phyloP scores from a whole-genome alignment of 2,329 filamentous ascomycete genomes.

The Gaeumannomyces tritici region DNA sequence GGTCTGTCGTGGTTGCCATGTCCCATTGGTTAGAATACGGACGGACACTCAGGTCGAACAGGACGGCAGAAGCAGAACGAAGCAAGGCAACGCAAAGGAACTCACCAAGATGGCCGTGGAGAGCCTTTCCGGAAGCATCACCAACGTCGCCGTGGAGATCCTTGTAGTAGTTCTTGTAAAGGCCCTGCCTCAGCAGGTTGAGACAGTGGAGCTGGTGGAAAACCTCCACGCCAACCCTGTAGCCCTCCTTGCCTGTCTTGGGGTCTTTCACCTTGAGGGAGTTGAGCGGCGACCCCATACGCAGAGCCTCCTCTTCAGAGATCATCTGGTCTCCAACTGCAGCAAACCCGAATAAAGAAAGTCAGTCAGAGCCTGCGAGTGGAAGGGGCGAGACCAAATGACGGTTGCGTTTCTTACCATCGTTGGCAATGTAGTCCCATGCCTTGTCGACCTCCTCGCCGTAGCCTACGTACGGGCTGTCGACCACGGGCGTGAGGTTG shows the following conservation, averaged over 20 bases:
- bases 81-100: not conserved
- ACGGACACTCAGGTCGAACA: not conserved
- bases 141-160: not conserved
- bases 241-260: slow-evolving; percentile 45
- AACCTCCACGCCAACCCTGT: slow-evolving; percentile 36
- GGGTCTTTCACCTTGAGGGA: slow-evolving; percentile 47
- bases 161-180: slow-evolving; percentile 11
- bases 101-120: slow-evolving; percentile 32
- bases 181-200: not conserved
- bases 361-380: not conserved
- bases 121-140: not conserved
- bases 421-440: slow-evolving; percentile 45
- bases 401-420: slow-evolving; percentile 15
- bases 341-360: not conserved
- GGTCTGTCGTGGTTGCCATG: slow-evolving; percentile 26
- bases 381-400: not conserved
- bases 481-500: slow-evolving; percentile 34
- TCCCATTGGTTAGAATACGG: not conserved
- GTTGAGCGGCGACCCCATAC: slow-evolving; percentile 40
- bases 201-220: slow-evolving; percentile 4
- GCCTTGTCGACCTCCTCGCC: slow-evolving; percentile 46
- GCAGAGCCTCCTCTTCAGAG: slow-evolving; percentile 39
- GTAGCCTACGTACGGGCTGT: slow-evolving; percentile 43
- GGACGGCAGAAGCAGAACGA: not conserved
- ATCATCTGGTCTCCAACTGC: slow-evolving; percentile 53